Evolutionary conservation across 2,329 filamentous ascomycete genomes (phyloP), one percentile per base, ranked within the genome.

Genomic region (Monilinia aucupariae): DNA sequence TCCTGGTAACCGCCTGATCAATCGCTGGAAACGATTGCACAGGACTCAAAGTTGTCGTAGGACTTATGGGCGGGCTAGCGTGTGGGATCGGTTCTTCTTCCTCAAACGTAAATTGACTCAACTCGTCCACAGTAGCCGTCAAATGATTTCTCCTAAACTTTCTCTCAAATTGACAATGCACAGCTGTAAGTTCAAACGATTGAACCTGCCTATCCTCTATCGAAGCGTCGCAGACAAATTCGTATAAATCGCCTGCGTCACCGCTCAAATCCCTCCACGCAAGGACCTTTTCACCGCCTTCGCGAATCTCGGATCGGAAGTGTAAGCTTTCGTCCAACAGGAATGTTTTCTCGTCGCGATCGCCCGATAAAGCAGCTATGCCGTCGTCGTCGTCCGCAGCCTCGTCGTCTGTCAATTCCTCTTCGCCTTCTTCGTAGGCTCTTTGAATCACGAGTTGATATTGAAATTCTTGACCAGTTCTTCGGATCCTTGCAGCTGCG

Each of bases 281-380:
- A 67, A 99, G 83, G 10, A 97, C 87, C 72, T 89, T 91, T 70
- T 96, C 90, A 27, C 89, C 90, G 45, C 85, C 86, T 67, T 91
- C 86, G 67, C 92, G 84, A 67, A 89, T 84, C 74, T 96, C 91
- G 50, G 91, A 89, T 63, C 93, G 88, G 72, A 99, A 91, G 73
- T 91, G 91, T 45, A 99, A 81, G 61, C 86, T 85, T 75, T 97
- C 89, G 82, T 97, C 93, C n/a, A 99, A 86, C 54, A 97, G 78
- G 74, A 97, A 99, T 0, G 89, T 93, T 80, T 96, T 97, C 78
- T 99, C 94, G 87, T 99, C 96, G 71, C 92, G 91, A 72, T 97
- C 92, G 30, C 81, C 80, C 34, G 82, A 82, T 61, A 94, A 81
- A n/a, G 84, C 85, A 72, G 93, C 90, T 51, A 85, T 83, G 64